Evolutionary conservation across 2,329 filamentous ascomycete genomes (phyloP), one percentile per base, ranked within the genome.

Genomic region (Ophiocordyceps camponoti-saundersi): DNA sequence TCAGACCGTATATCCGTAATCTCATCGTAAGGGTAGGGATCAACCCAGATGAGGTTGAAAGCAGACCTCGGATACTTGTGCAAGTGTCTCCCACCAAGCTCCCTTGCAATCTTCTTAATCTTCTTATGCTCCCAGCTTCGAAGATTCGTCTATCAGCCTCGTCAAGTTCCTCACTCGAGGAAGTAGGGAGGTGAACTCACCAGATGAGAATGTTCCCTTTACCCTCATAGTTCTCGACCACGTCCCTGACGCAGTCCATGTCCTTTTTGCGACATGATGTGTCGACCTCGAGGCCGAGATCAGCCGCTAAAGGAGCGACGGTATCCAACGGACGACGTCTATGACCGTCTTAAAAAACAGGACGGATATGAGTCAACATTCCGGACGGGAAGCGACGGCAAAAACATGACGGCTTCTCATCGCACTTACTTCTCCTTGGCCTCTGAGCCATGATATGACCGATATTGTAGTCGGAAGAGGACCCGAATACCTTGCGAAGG

Each of bases 151-250:
- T 16, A 23, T 10, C 4, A 13, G 5, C 13, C 5, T 7, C 5
- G 11, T 11, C 13, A 6, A 6, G 12, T n/a, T 11, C 5, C 1
- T 16, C 5, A 15, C 16, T 20, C 18, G 36, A 13, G 18, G 12
- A 39, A 15, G 13, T 16, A 16, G 3, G 2, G 10, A 1, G 15
- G 18, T 44, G 2, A 22, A 45, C 40, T 22, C 52, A 67, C 66
- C 66, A 78, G 48, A 80, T 72, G 42, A 81, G 57, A 44, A 81
- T 72, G 51, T 80, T 80, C 2, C 73, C 73, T 0, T 56, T 48
- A 0, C 72, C 71, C 0, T 54, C 48, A 49, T 75, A 77, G 6
- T 52, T 51, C 1, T 71, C 53, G 1, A 80, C 68, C 0, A 63
- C 63, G 6, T 74, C 58, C 21, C 64, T 63, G 18, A 80, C 77